Conservation (phyloP, 495 filamentous ascomycete genomes). For the Xanthoparmelia taractica region DNA sequence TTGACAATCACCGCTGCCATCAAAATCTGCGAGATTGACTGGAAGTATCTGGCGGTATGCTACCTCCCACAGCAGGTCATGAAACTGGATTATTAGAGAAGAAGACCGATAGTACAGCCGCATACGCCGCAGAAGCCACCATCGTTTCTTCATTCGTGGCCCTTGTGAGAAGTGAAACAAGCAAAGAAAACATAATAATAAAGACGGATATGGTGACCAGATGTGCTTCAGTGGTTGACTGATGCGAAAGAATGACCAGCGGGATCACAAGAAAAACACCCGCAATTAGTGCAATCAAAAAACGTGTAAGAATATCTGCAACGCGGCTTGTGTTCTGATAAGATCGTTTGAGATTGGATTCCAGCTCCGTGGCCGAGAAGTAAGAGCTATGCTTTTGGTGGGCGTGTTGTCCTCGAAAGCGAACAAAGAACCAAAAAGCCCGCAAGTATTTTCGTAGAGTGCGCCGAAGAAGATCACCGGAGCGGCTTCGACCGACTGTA, state of each 20-base stretch:
- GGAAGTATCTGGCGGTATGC: too few species aligned
- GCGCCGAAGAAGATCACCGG: conserved; percentile 19
- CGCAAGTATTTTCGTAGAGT: conserved; percentile 21
- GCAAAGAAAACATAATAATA: conserved; percentile 20
- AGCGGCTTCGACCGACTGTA: conserved; percentile 12
- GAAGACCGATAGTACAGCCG: conserved; percentile 27
- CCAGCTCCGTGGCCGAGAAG: not conserved
- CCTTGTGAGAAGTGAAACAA: conserved; percentile 25
- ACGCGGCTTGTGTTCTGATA: conserved; percentile 25
- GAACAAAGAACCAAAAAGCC: conserved; percentile 19
- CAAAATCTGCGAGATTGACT: too few species aligned
- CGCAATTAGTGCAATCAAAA: conserved; percentile 19
- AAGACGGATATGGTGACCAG: conserved; percentile 18
- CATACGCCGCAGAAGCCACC: conserved; percentile 29
- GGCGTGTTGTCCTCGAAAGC: conserved; percentile 8
- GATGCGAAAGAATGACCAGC: conserved; percentile 23
- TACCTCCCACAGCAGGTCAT: not conserved
- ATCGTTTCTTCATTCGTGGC: conserved; percentile 29
- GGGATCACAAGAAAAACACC: conserved; percentile 24
- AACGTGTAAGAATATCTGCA: conserved; percentile 21
- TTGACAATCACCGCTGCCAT: too few species aligned
- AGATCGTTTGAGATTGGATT: conserved; percentile 12
- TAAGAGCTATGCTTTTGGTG: conserved; percentile 4
- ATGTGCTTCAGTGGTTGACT: conserved; percentile 14
- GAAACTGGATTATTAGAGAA: conserved; percentile 17